Percentiles rank a stretch among this genome's conserved stretches.
phyloP scores from a whole-genome alignment of 2,329 filamentous ascomycete genomes.

The Sarocladium brachiariae region DNA sequence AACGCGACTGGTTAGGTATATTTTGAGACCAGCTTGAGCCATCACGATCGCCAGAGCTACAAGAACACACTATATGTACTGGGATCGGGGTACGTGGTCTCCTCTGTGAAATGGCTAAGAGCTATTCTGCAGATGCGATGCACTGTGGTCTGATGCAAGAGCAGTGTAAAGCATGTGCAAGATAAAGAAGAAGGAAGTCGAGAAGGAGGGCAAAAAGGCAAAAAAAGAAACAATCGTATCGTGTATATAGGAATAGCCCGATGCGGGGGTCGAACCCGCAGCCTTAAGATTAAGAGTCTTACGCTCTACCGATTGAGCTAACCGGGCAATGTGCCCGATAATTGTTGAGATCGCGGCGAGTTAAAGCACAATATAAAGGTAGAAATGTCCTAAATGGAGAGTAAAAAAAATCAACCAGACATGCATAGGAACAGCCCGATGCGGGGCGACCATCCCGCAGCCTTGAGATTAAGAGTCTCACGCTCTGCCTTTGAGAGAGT shows the following conservation, averaged over 20 bases:
- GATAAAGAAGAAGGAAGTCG: background rate
- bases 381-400: background rate
- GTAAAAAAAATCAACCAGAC: conserved; percentile 6
- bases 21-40: background rate
- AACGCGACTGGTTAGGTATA: background rate
- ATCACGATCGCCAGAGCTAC: background rate
- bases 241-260: conserved; percentile 29
- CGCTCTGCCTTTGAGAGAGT: no score
- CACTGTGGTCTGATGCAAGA: background rate
- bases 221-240: conserved; percentile 8
- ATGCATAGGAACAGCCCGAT: conserved; percentile 31
- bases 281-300: conserved; percentile 56
- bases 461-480: conserved; percentile 57
- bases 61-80: background rate
- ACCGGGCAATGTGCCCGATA: conserved; percentile 21
- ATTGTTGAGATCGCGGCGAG: background rate
- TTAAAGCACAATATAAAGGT: background rate
- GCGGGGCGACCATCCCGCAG: conserved; percentile 45
- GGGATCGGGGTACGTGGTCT: background rate
- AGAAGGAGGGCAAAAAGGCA: background rate
- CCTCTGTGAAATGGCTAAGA: background rate
- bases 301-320: conserved; percentile 50
- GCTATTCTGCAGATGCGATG: background rate
- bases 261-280: conserved; percentile 45
- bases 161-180: background rate